Conservation (phyloP, 2,329 filamentous ascomycete genomes). For the Neopestalotiopsis rosae region DNA sequence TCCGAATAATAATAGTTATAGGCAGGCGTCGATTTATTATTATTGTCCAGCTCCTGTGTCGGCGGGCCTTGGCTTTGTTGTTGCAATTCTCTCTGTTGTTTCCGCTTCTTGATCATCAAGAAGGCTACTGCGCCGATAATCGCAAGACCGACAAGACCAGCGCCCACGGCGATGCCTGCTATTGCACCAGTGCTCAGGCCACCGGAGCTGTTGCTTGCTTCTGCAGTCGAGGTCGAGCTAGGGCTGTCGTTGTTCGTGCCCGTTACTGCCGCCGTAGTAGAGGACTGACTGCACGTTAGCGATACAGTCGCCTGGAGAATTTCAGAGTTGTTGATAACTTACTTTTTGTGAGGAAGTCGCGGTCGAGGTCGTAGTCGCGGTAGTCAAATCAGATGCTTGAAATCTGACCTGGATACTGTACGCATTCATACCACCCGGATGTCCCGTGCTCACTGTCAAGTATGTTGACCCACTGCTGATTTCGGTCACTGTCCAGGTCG, state of each 20-base stretch:
- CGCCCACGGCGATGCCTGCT: neutral
- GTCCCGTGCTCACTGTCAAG: conserved; percentile 1
- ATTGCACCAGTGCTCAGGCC: neutral
- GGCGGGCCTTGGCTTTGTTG: neutral
- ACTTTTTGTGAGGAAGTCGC: conserved; percentile 19
- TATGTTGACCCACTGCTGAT: conserved; percentile 2
- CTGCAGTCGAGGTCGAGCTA: conserved; percentile 2
- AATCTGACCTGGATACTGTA: conserved; percentile 26
- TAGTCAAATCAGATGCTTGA: conserved; percentile 26
- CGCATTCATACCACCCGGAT: conserved; percentile 25
- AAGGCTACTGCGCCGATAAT: neutral
- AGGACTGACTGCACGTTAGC: neutral
- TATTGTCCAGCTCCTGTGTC: neutral
- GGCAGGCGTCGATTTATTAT: neutral
- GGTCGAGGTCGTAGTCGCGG: conserved; percentile 24
- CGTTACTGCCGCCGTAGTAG: neutral
- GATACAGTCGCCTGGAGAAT: neutral
- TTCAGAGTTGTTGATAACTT: neutral
- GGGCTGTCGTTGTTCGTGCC: neutral
- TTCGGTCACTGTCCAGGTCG: neutral
- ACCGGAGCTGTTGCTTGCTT: neutral
- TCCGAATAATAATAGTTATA: neutral
- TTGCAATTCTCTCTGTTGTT: neutral
- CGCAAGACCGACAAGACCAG: neutral
- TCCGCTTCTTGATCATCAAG: neutral